phyloP scores from a whole-genome alignment of 495 filamentous ascomycete species.

The Bacidia rubella region DNA sequence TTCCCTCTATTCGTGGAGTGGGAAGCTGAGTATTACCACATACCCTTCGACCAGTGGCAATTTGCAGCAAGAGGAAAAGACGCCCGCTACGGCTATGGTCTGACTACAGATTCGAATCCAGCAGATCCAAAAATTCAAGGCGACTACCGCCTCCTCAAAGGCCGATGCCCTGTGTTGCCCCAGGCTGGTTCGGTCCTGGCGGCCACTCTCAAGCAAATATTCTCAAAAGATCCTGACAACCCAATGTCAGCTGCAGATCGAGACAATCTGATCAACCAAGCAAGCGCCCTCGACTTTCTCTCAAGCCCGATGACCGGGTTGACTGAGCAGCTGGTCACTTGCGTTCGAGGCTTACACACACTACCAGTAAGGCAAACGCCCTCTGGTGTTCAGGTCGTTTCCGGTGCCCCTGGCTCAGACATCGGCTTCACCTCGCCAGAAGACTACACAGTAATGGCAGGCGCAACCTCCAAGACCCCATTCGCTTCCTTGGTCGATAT shows the following conservation, averaged over 20 bases:
- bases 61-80: not conserved
- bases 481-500: not conserved
- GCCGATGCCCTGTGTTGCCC: not conserved
- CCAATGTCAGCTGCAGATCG: not conserved
- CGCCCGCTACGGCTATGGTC: not conserved
- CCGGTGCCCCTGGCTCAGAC: not conserved
- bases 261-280: not conserved
- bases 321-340: slow-evolving; percentile 29
- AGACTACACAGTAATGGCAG: not conserved
- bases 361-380: slow-evolving; percentile 20
- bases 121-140: not conserved
- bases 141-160: not conserved
- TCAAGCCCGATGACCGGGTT: slow-evolving; percentile 32
- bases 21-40: slow-evolving; percentile 38
- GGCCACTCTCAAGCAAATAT: not conserved
- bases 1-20: slow-evolving; percentile 40
- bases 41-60: slow-evolving; percentile 21
- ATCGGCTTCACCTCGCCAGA: not conserved
- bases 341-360: slow-evolving; percentile 29
- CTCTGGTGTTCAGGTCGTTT: not conserved
- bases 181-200: not conserved
- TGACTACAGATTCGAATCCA: not conserved
- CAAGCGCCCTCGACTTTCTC: slow-evolving; percentile 18
- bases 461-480: not conserved
- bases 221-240: not conserved